phyloP scores from a whole-genome alignment of 805 yeast genomes.

The Saccharomyces cerevisiae region DNA sequence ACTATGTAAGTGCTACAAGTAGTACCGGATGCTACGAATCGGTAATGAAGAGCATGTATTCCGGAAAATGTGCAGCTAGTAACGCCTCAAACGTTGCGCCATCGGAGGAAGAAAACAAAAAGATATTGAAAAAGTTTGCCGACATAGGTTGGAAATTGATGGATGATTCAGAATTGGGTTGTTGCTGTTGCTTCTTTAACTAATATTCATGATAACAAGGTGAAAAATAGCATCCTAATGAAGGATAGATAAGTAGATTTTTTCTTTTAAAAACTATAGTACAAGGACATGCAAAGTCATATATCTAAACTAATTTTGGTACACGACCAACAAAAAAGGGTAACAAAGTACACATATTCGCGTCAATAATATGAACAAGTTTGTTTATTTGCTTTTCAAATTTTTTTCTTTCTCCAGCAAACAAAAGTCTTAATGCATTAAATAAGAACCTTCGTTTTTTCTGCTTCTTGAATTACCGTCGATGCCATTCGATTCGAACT shows the following conservation, averaged over 20 bases:
- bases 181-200: conserved; percentile 3
- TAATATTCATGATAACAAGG: not conserved
- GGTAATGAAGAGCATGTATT: not conserved
- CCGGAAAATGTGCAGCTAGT: not conserved
- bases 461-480: conserved; percentile 47
- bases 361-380: conserved; percentile 1
- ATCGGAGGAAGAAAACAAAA: not conserved
- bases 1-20: not conserved
- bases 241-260: not conserved
- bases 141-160: conserved; percentile 26
- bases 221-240: not conserved
- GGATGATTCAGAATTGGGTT: conserved; percentile 28
- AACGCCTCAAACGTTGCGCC: not conserved
- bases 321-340: not conserved
- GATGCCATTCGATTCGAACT: conserved; percentile 35
- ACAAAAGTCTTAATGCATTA: conserved; percentile 49
- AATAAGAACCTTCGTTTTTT: conserved; percentile 54
- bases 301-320: not conserved
- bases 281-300: not conserved
- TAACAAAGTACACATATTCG: not conserved
- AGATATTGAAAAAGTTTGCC: conserved; percentile 9
- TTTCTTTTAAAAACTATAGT: not conserved
- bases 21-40: not conserved
- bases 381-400: not conserved
- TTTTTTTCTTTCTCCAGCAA: not conserved